A percentile compares a stretch with the other conserved stretches of the same genome.
phyloP scores from a whole-genome alignment of 768 basidiomycete species.

The Hebeloma cylindrosporum region DNA sequence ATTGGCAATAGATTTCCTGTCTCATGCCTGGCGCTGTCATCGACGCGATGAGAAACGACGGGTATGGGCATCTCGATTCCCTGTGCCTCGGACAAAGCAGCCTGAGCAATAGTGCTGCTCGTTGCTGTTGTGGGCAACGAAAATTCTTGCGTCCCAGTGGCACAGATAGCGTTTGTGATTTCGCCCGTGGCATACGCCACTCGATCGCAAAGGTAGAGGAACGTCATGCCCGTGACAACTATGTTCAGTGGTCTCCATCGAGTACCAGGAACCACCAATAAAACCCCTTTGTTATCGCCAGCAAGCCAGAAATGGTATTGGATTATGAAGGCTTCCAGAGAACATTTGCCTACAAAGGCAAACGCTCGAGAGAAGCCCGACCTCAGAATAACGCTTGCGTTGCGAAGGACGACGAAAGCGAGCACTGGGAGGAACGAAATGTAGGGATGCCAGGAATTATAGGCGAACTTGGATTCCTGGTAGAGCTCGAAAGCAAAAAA shows the following conservation, averaged over 20 bases:
- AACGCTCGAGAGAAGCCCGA: constrained; percentile 69
- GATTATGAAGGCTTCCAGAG: constrained; percentile 88
- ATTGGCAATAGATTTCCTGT: constrained; percentile 22
- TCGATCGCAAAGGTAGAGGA: constrained; percentile 77
- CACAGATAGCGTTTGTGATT: constrained; percentile 62
- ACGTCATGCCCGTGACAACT: constrained; percentile 70
- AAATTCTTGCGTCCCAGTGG: constrained; percentile 21
- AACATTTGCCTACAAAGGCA: constrained; percentile 82
- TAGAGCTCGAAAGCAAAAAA: constrained; percentile 81
- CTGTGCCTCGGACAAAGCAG: constrained; percentile 11
- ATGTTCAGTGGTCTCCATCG: constrained; percentile 77
- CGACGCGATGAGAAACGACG: constrained; percentile 15
- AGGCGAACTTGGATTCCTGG: constrained; percentile 77
- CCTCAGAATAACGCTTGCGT: constrained; percentile 69
- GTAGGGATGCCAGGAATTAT: constrained; percentile 85
- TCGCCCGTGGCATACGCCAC: constrained; percentile 75
- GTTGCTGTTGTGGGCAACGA: constrained; percentile 21
- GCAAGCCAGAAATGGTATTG: constrained; percentile 90
- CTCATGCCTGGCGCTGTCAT: constrained; percentile 22
- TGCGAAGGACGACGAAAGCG: constrained; percentile 74
- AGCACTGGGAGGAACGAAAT: constrained; percentile 79
- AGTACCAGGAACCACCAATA: constrained; percentile 76
- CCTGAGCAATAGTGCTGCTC: not conserved
- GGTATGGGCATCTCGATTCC: constrained; percentile 24
- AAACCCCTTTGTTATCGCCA: constrained; percentile 77